Percentiles rank a stretch among this genome's conserved stretches.
These are phyloP conservation scores for Didymella glomerata DNA, from an alignment of 2,329 filamentous ascomycete genomes.

Conservation along the genomic window DNA sequence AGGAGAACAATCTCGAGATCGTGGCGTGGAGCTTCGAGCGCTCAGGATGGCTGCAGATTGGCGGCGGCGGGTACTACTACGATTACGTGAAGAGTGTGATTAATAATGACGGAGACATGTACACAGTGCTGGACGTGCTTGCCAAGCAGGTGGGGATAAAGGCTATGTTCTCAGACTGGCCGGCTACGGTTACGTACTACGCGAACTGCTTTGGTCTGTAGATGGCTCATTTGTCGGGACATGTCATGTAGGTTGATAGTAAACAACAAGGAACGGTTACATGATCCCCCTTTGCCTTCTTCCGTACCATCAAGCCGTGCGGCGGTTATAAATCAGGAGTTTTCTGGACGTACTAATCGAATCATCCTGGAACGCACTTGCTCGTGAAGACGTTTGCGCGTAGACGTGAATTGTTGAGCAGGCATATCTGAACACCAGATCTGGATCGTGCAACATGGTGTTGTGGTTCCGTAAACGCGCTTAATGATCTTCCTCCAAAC, in stretches of 20 bases:
- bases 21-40: slow-evolving; percentile 75
- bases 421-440: not conserved
- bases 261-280: not conserved
- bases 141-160: slow-evolving; percentile 67
- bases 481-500: not conserved
- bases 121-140: slow-evolving; percentile 71
- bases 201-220: slow-evolving; percentile 70
- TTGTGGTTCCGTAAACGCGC: not conserved
- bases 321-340: not conserved
- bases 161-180: slow-evolving; percentile 75
- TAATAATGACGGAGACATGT: slow-evolving; percentile 71
- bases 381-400: not conserved
- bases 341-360: too few species aligned
- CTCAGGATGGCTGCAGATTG: slow-evolving; percentile 66
- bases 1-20: slow-evolving; percentile 69
- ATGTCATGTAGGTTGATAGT: not conserved
- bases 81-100: slow-evolving; percentile 57
- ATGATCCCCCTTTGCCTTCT: not conserved
- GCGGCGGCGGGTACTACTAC: slow-evolving; percentile 54
- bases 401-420: not conserved
- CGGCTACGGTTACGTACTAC: slow-evolving; percentile 73
- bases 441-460: not conserved
- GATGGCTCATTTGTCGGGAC: not conserved
- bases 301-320: not conserved
- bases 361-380: not conserved